Evolutionary conservation across 108 stramenopile genomes (phyloP), one percentile per base, ranked within the genome.

Genomic region (Stephanodiscus minutulus): DNA sequence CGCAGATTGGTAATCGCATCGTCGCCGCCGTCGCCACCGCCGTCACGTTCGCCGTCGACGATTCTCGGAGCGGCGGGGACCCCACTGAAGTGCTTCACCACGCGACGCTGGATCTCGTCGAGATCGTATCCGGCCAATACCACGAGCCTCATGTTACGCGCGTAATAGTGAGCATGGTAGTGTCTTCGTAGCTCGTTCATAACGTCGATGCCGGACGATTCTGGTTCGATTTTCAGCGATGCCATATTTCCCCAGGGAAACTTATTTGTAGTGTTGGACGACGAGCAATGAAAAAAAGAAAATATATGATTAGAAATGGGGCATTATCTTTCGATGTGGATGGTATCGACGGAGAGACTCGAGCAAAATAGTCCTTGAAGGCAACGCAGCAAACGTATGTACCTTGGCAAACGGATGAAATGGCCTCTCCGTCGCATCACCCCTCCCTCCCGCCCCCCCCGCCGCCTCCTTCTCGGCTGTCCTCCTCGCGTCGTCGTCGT

Each of bases 91-190:
- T 60, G 57, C 37, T 89, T 46, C 48, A 85, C 66, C 22, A 92
- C 92, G 10, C 77, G 82, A 7, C 76, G 61, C 83, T 96, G 78
- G 47, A 96, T 72, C 22, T 83, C 80, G 48, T 93, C 91, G 31
- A 96, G 68, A 6, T 91, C 75, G 72, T 91, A 96, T n/a, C 86
- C 95, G 10, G 91, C 91, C 73, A 92, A 81, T n/a, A 96, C 87
- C 0, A 85, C 87, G 49, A 96, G 74, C 54, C 87, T 69, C 96
- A 96, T 96, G 64, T 93, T 94, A 27, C 75, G 69, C 10, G 92
- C 96, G 70, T 87, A 91, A 44, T 96, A 94, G 58, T 96, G 84
- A 62, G 82, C 60, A 49, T 91, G 74, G 78, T 89, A 96, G 77
- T 88, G 90, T 15, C 82, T 56, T 29, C 92, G 50, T 48, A 96